phyloP scores from a whole-genome alignment of 2,329 filamentous ascomycete genomes.

The Colletotrichum sp. region DNA sequence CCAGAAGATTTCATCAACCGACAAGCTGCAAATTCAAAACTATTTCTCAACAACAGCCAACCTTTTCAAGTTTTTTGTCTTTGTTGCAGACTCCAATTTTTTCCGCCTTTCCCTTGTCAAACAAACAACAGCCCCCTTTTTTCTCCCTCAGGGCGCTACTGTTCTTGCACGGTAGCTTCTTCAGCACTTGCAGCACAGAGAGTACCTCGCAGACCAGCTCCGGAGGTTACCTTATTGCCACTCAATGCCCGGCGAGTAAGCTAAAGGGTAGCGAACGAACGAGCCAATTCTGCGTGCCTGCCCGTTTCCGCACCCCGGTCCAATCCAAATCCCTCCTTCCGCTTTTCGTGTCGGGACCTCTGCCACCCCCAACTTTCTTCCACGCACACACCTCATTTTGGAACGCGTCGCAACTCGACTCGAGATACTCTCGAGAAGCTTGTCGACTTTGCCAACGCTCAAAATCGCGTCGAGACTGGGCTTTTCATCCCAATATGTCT shows the following conservation, averaged over 20 bases:
- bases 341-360: conserved; percentile 18
- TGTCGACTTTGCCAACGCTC: neutral
- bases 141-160: neutral
- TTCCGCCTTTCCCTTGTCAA: neutral
- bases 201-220: neutral
- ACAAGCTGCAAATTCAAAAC: neutral
- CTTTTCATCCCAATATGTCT: conserved; percentile 30
- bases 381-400: conserved; percentile 8
- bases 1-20: neutral
- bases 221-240: conserved; percentile 12
- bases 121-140: neutral
- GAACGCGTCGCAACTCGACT: conserved; percentile 20
- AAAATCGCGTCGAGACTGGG: conserved; percentile 21
- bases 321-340: conserved; percentile 9
- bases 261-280: conserved; percentile 11
- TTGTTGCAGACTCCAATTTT: neutral
- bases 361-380: conserved; percentile 9
- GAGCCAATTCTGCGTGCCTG: conserved; percentile 19
- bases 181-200: neutral
- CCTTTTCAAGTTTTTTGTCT: neutral
- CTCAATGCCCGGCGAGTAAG: conserved; percentile 19
- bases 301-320: conserved; percentile 11
- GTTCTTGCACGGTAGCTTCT: neutral
- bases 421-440: neutral
- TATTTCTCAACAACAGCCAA: neutral